Evolutionary conservation across 352 stramenopile species (phyloP).

Genomic region (Phytophthora citrophthora): DNA sequence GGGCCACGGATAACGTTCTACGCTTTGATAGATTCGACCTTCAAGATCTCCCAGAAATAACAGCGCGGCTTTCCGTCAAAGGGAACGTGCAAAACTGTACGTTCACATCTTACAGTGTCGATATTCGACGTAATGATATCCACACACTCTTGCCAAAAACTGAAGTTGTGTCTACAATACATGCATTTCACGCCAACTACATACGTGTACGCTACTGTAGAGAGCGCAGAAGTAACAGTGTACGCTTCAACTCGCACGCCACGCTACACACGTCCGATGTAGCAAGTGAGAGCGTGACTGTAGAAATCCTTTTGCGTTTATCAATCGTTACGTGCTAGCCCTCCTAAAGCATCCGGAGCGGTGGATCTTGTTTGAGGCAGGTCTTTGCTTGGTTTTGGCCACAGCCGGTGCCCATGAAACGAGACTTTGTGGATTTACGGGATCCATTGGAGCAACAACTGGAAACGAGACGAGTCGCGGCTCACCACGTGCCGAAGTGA

Average conservation of each 20-base stretch:
- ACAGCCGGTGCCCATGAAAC: conserved; percentile 18
- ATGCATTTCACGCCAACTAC: neutral
- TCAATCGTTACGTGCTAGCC: conserved; percentile 9
- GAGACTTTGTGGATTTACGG: conserved; percentile 24
- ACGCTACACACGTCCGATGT: too few relatives aligned
- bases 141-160: neutral
- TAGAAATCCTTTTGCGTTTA: conserved; percentile 18
- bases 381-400: conserved; percentile 1
- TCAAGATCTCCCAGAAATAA: conserved; percentile 7
- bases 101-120: neutral
- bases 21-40: neutral
- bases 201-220: neutral
- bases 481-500: conserved; percentile 15
- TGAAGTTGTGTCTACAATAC: neutral
- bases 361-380: conserved; percentile 8
- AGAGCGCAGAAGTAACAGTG: conserved; percentile 9
- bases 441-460: conserved; percentile 3
- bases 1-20: neutral
- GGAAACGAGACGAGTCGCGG: conserved; percentile 32
- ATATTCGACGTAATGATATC: too few relatives aligned
- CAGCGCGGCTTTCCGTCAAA: neutral
- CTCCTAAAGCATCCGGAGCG: conserved; percentile 1
- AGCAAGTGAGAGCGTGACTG: conserved; percentile 17
- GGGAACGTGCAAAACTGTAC: too few relatives aligned
- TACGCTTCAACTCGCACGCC: too few relatives aligned